These are phyloP conservation scores for Rhodotorula sp. DNA, from an alignment of 1,284 basidiomycete genomes.

Conservation along the genomic window DNA sequence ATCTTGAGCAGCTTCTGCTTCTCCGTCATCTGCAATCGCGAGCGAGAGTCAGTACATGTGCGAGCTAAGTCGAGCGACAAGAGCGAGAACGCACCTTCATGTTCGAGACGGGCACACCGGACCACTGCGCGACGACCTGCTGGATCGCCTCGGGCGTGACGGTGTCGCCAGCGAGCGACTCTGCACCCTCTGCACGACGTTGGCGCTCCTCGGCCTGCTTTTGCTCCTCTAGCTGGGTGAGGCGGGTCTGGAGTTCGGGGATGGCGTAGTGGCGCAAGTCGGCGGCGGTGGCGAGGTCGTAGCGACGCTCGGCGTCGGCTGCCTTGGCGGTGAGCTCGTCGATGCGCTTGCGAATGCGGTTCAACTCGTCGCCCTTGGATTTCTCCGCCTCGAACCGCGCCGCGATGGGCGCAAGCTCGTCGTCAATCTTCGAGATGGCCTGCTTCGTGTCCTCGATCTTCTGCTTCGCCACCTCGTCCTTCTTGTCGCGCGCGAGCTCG, in stretches of 20 bases:
- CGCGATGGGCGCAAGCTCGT: constrained; percentile 82
- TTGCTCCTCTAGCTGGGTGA: constrained; percentile 56
- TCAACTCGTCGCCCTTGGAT: constrained; percentile 79
- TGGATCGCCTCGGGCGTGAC: constrained; percentile 57
- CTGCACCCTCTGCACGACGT: constrained; percentile 47
- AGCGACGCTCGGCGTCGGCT: constrained; percentile 87
- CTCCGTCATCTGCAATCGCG: constrained; percentile 38
- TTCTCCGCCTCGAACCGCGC: constrained; percentile 89
- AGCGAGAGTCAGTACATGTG: background rate
- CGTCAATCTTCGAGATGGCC: constrained; percentile 80
- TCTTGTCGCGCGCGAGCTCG: constrained; percentile 59
- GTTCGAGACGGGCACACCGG: constrained; percentile 50
- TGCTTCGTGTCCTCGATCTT: constrained; percentile 75
- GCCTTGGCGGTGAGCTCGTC: constrained; percentile 91
- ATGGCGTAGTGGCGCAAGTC: constrained; percentile 91
- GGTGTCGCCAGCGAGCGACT: constrained; percentile 46
- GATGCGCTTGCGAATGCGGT: constrained; percentile 73
- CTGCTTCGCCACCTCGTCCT: constrained; percentile 85
- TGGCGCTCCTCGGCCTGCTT: constrained; percentile 52
- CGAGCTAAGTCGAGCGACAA: constrained; percentile 43
- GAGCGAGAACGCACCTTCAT: constrained; percentile 45
- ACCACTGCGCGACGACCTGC: constrained; percentile 57
- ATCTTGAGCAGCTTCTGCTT: constrained; percentile 54
- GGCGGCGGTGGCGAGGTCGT: constrained; percentile 72
- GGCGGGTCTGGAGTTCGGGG: constrained; percentile 78